Evolutionary conservation across 2,329 filamentous ascomycete genomes (phyloP).

Genomic region (Cryphonectria radicalis): DNA sequence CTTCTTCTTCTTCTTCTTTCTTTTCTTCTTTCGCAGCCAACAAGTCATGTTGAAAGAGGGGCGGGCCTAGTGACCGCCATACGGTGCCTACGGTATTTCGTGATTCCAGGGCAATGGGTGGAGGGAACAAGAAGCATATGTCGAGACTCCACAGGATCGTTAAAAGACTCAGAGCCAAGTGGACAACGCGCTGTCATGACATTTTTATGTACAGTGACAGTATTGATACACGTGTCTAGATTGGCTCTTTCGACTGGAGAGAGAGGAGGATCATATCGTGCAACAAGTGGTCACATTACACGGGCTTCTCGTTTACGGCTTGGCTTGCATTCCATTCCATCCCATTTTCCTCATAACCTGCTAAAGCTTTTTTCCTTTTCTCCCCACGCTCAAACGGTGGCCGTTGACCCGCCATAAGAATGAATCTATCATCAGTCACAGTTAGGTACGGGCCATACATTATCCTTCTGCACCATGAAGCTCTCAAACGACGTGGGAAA

Average conservation of each 20-base stretch:
- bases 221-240: neutral
- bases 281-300: neutral
- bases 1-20: neutral
- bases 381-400: constrained; percentile 13
- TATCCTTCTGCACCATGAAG: constrained; percentile 19
- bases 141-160: neutral
- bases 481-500: neutral
- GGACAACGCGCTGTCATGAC: too few species aligned
- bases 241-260: neutral
- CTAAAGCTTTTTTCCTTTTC: too few species aligned
- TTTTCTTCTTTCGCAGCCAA: neutral
- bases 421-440: constrained; percentile 21
- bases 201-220: neutral
- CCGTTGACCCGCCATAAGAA: constrained; percentile 28
- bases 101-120: neutral
- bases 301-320: neutral
- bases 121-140: neutral
- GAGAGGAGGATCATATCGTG: neutral
- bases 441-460: constrained; percentile 11
- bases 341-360: too few species aligned
- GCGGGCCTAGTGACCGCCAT: too few species aligned
- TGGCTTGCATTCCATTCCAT: neutral
- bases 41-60: neutral
- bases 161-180: neutral
- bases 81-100: neutral